A percentile compares a stretch with the other conserved stretches of the same genome.
Evolutionary conservation across 1,284 basidiomycete genomes (phyloP).

Genomic region (Wallemia ichthyophaga): DNA sequence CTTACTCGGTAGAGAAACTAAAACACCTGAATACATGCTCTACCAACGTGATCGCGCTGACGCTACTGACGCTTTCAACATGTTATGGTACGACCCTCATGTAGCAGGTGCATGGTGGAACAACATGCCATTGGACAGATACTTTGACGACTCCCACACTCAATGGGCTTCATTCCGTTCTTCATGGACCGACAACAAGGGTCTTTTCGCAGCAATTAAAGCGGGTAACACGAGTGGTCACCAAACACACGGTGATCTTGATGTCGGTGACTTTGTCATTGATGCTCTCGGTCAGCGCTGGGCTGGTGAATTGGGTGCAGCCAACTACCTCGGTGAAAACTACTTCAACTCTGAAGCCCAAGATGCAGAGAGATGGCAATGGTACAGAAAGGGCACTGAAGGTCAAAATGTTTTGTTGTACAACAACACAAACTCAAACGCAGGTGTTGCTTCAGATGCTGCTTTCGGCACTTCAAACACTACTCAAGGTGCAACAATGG

Average conservation of each 20-base stretch:
- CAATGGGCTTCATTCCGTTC: conserved; percentile 78
- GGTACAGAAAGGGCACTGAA: conserved; percentile 85
- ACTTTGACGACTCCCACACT: conserved; percentile 36
- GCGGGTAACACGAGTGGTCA: conserved; percentile 25
- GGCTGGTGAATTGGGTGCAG: conserved; percentile 80
- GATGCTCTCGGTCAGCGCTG: conserved; percentile 83
- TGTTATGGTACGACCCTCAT: conserved; percentile 89
- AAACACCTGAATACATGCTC: conserved; percentile 41
- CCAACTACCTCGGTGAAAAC: conserved; percentile 36
- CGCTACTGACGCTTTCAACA: conserved; percentile 65
- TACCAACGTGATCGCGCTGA: conserved; percentile 79
- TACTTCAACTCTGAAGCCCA: conserved; percentile 48
- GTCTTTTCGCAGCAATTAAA: conserved; percentile 63
- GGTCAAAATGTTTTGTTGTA: conserved; percentile 87
- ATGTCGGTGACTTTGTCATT: conserved; percentile 74
- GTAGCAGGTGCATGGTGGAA: conserved; percentile 74
- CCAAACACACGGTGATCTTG: conserved; percentile 12
- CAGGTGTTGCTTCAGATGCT: conserved; percentile 26
- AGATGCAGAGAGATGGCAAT: conserved; percentile 42
- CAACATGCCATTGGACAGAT: conserved; percentile 43
- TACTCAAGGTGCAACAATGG: conserved; percentile 39
- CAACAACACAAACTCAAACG: conserved; percentile 46
- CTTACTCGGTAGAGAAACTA: conserved; percentile 35
- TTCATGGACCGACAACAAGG: conserved; percentile 64
- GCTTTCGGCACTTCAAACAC: conserved; percentile 29